These are phyloP conservation scores for Trichoderma aggressivum DNA, from an alignment of 2,329 filamentous ascomycete species.

Conservation along the genomic window DNA sequence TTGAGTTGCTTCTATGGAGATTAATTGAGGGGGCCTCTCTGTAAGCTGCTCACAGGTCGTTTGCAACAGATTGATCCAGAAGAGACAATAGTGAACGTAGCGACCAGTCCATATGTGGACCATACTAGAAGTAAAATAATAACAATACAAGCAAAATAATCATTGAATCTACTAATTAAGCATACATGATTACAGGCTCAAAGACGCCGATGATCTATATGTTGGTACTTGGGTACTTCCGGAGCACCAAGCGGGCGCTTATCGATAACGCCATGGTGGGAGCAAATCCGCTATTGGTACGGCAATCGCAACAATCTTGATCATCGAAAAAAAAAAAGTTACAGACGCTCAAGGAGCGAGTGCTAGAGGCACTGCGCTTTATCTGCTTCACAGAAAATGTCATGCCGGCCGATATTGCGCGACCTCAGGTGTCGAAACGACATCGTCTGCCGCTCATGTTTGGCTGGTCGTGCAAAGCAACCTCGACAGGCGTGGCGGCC, in stretches of 20 bases:
- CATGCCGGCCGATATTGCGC: slow-evolving; percentile 35
- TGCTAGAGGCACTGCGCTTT: slow-evolving; percentile 16
- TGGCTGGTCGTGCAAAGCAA: slow-evolving; percentile 30
- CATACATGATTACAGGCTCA: neutral
- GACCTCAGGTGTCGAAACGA: slow-evolving; percentile 36
- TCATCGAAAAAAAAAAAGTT: slow-evolving; percentile 4
- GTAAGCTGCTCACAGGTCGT: neutral
- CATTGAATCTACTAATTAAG: neutral
- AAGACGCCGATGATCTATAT: neutral
- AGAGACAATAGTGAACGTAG: neutral
- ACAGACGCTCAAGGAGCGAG: slow-evolving; percentile 11
- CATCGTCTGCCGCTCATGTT: slow-evolving; percentile 39
- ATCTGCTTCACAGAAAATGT: slow-evolving; percentile 29
- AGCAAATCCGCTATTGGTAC: neutral
- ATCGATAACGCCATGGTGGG: slow-evolving; percentile 14
- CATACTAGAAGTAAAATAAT: neutral
- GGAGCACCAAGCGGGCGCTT: neutral
- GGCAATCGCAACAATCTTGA: slow-evolving; percentile 5
- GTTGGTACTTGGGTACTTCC: neutral
- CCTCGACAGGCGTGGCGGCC: slow-evolving; percentile 30
- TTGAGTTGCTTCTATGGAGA: neutral
- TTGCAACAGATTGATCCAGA: neutral
- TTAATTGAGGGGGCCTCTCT: neutral
- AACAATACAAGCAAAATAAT: neutral
- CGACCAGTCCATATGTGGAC: too few species aligned